Evolutionary conservation across 345 rosid genomes (phyloP), one percentile per base, ranked within the genome.

Genomic region (Toxicodendron radicans): DNA sequence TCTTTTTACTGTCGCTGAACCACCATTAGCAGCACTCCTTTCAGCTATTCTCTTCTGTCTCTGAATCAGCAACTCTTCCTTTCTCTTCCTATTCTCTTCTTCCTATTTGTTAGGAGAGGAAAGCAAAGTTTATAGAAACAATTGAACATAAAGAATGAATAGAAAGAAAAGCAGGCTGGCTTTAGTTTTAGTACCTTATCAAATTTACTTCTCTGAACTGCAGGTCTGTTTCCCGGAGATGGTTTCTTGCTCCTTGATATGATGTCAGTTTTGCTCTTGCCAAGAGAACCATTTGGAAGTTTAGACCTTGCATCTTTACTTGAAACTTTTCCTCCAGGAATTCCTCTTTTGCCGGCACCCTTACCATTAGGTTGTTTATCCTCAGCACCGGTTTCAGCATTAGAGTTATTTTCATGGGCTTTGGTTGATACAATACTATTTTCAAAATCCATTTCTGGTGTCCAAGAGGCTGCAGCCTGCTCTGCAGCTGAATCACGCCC

Each of bases 1-100:
- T 85, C 82, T 88, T 84, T 81, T 86, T 71, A 89, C 32, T n/a
- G 79, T 20, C 51, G 71, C 52, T 7, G 86, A 51, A 75, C 64
- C 58, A 72, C 84, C 90, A 64, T 70, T 75, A 27, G 80, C 77
- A 61, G 86, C 57, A 79, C 96, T 91, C 89, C 92, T 93, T 83
- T 87, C 96, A 33, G 99, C 90, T 57, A 95, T 95, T 82, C 99
- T 91, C 87, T 87, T 91, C 86, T 91, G 98, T 58, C 99, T 88
- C 78, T 91, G 92, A 75, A 87, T 72, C 65, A 77, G 52, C 78
- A 89, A 80, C 79, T 90, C 96, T 83, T 91, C 99, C 87, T 70
- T 87, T 85, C 89, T 90, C 87, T 79, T 95, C 75, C 83, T 87
- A 17, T 32, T 72, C 76, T 90, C 93, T 82, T 95, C 97, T 84